A percentile compares a stretch with the other conserved stretches of the same genome.
phyloP scores from a whole-genome alignment of 345 rosid genomes.

The Lepidium sativum region DNA sequence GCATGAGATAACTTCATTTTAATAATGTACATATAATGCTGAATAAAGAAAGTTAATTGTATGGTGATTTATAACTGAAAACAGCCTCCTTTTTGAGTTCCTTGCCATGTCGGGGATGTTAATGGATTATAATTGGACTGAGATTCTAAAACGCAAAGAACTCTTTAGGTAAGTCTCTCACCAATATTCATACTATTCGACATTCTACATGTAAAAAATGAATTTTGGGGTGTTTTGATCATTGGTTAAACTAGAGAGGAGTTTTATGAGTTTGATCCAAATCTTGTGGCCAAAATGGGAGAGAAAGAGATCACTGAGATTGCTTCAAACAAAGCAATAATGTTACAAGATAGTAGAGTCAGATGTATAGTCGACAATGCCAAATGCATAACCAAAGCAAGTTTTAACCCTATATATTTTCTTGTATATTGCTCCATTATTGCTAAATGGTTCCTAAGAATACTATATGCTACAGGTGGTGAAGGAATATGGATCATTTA shows the following conservation, averaged over 20 bases:
- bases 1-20: neutral
- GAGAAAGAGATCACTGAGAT: conserved; percentile 70
- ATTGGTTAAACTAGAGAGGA: conserved; percentile 45
- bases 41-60: neutral
- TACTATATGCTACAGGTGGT: conserved; percentile 35
- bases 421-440: neutral
- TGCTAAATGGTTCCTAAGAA: neutral
- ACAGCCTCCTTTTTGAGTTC: conserved; percentile 83
- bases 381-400: conserved; percentile 78
- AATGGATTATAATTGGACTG: conserved; percentile 99
- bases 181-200: neutral
- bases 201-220: neutral
- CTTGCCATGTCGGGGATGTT: conserved; percentile 87
- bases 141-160: conserved; percentile 69
- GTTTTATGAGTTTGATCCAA: conserved; percentile 70
- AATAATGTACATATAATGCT: neutral
- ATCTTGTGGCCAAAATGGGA: conserved; percentile 68
- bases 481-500: conserved; percentile 77
- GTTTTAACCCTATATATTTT: neutral
- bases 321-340: conserved; percentile 63
- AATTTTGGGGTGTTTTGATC: neutral
- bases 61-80: neutral
- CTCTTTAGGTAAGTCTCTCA: conserved; percentile 42
- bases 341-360: conserved; percentile 70
- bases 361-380: conserved; percentile 87